Evolutionary conservation across 2,329 filamentous ascomycete genomes (phyloP), one percentile per base, ranked within the genome.

Genomic region (Thermomyces lanuginosus): DNA sequence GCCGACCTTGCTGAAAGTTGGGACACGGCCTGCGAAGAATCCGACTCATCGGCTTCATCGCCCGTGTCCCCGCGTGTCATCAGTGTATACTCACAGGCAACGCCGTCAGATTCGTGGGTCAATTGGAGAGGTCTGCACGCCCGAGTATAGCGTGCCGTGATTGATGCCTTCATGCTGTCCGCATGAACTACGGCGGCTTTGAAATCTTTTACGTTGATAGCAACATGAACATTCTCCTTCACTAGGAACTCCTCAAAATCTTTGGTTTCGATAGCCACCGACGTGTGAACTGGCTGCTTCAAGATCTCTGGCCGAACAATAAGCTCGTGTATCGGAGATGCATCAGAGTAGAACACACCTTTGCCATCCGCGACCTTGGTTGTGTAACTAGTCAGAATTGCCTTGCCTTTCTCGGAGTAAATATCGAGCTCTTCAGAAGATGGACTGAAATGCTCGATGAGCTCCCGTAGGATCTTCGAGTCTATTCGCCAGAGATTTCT

Each of bases 161-260:
- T 53, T 5, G 53, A 55, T 2, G 59, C 58, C 38, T 63, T 62
- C 16, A 70, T 51, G 1, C 66, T 66, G 34, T 72, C 68, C 5
- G 71, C 70, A 42, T 76, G 70, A 1, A 61, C 53, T 13, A 75
- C 66, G 14, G 72, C 67, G 5, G 71, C 64, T 41, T 69, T 70
- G 55, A 76, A 76, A 43, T 76, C 71, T 42, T 71, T 75, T 30
- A 73, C 61, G 39, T 61, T 71, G 36, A 73, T 72, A 26, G 68
- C 61, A 35, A 74, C 63, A 38, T 75, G 71, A 30, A 73, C 50
- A 20, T 63, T 60, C 28, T 70, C 61, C 40, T 71, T 63, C 20
- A 69, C 66, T 12, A 56, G 50, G 38, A 71, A 73, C 25, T 66
- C 54, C 26, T 72, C 65, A 35, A 76, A 76, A 34, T 75, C 70